Base-by-base conservation (phyloP, 177 flowering plant species). In the Tripterygium wilfordii region DNA sequence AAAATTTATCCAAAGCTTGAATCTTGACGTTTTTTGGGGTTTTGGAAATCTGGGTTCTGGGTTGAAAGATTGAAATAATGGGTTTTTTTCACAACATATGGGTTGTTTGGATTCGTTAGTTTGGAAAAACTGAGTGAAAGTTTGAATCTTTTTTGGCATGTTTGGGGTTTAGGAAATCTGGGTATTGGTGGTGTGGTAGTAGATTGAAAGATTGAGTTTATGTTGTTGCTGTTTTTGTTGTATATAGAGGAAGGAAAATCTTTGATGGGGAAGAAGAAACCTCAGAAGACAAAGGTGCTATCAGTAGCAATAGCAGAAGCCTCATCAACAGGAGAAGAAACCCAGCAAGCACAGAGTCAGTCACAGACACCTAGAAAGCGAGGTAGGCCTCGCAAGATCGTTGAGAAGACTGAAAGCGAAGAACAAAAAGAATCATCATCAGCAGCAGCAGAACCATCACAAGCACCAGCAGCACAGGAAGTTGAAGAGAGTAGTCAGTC, bases 211-310 rank as follows among this genome's bases (percentile, higher is more conserved):
- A 30, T 7, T 25, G 24, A 27, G n/a, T n/a, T n/a, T n/a, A n/a
- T n/a, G n/a, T 40, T 20, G 14, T 13, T 19, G 18, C 13, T 28
- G 10, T n/a, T n/a, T n/a, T n/a, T n/a, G n/a, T 23, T n/a, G n/a
- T 7, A 7, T 17, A 17, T 18, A n/a, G 17, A 42, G 20, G 36
- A 53, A 14, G 23, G 8, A 31, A 21, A 28, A n/a, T n/a, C n/a
- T n/a, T 57, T 20, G 56, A 79, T 75, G 86, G 83, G 83, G 0
- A 79, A 77, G 69, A 77, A 63, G 72, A 72, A 66, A 43, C 46
- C 54, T 37, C 67, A 57, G 48, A 70, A 77, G 20, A 59, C 67
- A 2, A 62, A 68, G 64, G 69, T 71, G 44, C 52, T 66, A 13
- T 60, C 73, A 42, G 69, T 62, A 21, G 73, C 69, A 36, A 56